Percentiles rank a stretch among this genome's conserved stretches.
Conservation (phyloP, 2,329 filamentous ascomycete species). For the Sporothrix curviconia region DNA sequence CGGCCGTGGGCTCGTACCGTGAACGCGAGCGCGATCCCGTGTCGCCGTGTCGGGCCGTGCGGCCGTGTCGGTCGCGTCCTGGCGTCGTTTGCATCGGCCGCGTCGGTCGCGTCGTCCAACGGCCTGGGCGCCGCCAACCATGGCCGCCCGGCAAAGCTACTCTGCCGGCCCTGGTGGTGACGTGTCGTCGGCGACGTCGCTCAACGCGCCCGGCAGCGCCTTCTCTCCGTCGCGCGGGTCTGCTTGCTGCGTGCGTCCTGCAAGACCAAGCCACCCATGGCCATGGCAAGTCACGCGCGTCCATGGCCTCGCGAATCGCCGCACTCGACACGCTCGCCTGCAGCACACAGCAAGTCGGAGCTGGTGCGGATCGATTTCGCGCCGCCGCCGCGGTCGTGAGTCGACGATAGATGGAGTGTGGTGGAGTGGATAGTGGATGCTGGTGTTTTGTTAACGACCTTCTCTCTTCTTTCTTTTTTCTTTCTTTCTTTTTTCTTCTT, state of each 20-base stretch:
- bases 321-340: neutral
- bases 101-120: neutral
- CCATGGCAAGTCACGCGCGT: no score
- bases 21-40: neutral
- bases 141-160: slow-evolving; percentile 2
- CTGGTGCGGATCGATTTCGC: slow-evolving; percentile 35
- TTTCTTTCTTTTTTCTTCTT: slow-evolving; percentile 3
- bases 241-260: no score
- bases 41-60: neutral
- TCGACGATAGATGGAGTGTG: neutral
- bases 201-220: neutral
- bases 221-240: no score
- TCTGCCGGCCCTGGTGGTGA: neutral
- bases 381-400: slow-evolving; percentile 27
- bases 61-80: neutral
- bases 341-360: slow-evolving; percentile 24
- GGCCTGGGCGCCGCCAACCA: slow-evolving; percentile 8
- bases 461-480: slow-evolving; percentile 3
- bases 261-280: no score
- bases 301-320: no score
- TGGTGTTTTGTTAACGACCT: neutral
- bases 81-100: neutral
- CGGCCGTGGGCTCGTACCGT: neutral
- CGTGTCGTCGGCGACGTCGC: slow-evolving; percentile 1
- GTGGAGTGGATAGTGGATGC: neutral